Conservation (phyloP, 2,329 filamentous ascomycete genomes). For the Monosporascus sp. region DNA sequence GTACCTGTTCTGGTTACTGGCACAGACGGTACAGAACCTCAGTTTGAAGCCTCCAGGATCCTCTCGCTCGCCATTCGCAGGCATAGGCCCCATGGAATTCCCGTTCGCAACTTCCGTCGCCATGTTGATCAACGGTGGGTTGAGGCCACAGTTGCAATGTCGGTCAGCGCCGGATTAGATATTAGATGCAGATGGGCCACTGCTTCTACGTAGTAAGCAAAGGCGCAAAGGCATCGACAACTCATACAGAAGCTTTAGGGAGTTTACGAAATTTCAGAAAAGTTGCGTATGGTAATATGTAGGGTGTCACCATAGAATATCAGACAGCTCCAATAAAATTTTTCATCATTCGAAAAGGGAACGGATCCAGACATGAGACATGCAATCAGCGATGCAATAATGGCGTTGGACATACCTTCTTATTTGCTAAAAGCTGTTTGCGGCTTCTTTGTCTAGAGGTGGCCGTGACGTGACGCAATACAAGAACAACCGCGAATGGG, state of each 20-base stretch:
- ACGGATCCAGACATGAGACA: not conserved
- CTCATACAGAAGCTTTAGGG: conserved; percentile 15
- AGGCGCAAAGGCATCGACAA: not conserved
- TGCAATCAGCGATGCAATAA: not conserved
- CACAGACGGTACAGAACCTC: conserved; percentile 98
- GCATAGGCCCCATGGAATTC: conserved; percentile 18
- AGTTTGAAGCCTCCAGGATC: conserved; percentile 69
- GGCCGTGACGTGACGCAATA: too few relatives aligned
- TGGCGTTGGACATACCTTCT: too few relatives aligned
- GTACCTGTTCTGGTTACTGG: conserved; percentile 94
- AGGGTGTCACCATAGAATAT: conserved; percentile 56
- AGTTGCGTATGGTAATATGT: conserved; percentile 53
- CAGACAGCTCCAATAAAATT: conserved; percentile 76
- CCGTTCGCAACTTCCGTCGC: conserved; percentile 38
- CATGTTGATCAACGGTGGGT: conserved; percentile 12
- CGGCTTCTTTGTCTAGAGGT: too few relatives aligned
- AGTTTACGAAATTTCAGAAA: conserved; percentile 25
- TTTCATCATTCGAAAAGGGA: conserved; percentile 28
- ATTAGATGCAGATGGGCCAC: not conserved
- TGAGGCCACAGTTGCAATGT: too few relatives aligned
- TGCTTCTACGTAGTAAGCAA: not conserved
- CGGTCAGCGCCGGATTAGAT: too few relatives aligned
- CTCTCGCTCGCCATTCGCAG: conserved; percentile 41
- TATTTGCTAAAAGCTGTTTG: too few relatives aligned
- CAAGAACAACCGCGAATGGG: too few relatives aligned